Evolutionary conservation across 2,329 filamentous ascomycete species (phyloP).

Genomic region (Epichloe hybrida): DNA sequence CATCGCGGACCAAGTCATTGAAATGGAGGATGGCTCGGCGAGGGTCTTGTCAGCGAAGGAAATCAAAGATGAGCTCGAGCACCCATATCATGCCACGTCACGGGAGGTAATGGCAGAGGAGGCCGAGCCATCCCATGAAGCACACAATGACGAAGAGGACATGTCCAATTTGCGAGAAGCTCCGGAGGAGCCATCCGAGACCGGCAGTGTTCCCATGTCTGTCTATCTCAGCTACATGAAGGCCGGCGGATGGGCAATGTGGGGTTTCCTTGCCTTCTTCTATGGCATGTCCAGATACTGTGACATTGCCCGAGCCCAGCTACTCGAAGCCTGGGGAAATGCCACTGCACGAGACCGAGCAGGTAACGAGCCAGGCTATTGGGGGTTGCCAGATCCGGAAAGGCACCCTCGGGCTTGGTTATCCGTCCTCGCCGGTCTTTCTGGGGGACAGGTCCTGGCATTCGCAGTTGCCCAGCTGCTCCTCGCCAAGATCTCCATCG

Average conservation of each 20-base stretch:
- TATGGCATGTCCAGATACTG: slow-evolving; percentile 50
- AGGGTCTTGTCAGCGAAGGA: slow-evolving; percentile 33
- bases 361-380: slow-evolving; percentile 9
- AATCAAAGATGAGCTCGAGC: slow-evolving; percentile 25
- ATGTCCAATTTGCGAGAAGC: slow-evolving; percentile 10
- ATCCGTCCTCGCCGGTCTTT: slow-evolving; percentile 53
- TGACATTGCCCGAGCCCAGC: slow-evolving; percentile 59
- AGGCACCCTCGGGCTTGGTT: slow-evolving; percentile 64
- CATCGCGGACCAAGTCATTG: slow-evolving; percentile 61
- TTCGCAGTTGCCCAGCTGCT: slow-evolving; percentile 50
- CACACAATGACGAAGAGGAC: slow-evolving; percentile 13
- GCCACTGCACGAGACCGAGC: slow-evolving; percentile 16
- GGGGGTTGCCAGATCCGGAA: slow-evolving; percentile 45
- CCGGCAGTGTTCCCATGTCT: slow-evolving; percentile 59
- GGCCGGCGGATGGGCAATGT: slow-evolving; percentile 63
- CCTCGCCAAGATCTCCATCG: slow-evolving; percentile 66
- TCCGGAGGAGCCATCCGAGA: slow-evolving; percentile 21
- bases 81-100: slow-evolving; percentile 19
- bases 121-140: slow-evolving; percentile 17
- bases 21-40: slow-evolving; percentile 49
- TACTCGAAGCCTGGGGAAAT: slow-evolving; percentile 79
- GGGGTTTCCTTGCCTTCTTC: slow-evolving; percentile 49
- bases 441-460: slow-evolving; percentile 42
- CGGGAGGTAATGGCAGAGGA: slow-evolving; percentile 8
- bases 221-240: slow-evolving; percentile 81